phyloP scores from a whole-genome alignment of 2,329 filamentous ascomycete genomes.

The Alternaria rosae region DNA sequence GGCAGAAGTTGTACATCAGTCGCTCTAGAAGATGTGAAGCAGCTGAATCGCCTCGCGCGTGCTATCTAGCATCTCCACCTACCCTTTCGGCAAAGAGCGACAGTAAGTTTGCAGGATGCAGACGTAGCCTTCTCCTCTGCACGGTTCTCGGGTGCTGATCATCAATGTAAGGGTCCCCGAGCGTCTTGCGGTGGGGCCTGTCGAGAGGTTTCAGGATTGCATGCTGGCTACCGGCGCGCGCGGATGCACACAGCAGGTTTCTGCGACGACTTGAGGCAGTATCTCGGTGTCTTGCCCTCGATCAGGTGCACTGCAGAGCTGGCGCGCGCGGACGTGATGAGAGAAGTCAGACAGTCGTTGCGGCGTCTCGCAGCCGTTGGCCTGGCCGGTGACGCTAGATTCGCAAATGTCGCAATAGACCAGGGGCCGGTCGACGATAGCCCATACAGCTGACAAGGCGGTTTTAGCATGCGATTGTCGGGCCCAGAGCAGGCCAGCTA shows the following conservation, averaged over 20 bases:
- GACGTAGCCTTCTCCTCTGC: neutral
- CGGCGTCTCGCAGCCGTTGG: constrained; percentile 12
- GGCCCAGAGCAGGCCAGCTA: constrained; percentile 7
- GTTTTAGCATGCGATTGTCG: constrained; percentile 10
- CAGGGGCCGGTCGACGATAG: constrained; percentile 10
- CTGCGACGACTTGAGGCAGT: neutral
- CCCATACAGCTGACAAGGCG: constrained; percentile 14
- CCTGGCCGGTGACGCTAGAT: constrained; percentile 6
- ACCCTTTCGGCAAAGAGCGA: constrained; percentile 9
- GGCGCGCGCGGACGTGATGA: neutral
- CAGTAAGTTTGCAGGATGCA: constrained; percentile 3
- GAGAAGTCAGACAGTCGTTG: neutral
- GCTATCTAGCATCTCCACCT: constrained; percentile 9
- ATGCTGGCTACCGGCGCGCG: neutral
- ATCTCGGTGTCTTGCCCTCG: neutral
- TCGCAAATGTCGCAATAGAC: constrained; percentile 15
- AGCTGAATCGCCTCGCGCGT: neutral
- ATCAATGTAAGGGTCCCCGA: constrained; percentile 4
- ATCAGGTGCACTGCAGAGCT: neutral
- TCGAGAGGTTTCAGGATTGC: constrained; percentile 1
- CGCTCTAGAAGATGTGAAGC: constrained; percentile 1
- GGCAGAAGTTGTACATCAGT: neutral
- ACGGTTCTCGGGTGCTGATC: constrained; percentile 1
- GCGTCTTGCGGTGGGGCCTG: neutral
- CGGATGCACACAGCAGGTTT: constrained; percentile 1